phyloP scores from a whole-genome alignment of 495 filamentous ascomycete species.

The Hypoxylon rickii region DNA sequence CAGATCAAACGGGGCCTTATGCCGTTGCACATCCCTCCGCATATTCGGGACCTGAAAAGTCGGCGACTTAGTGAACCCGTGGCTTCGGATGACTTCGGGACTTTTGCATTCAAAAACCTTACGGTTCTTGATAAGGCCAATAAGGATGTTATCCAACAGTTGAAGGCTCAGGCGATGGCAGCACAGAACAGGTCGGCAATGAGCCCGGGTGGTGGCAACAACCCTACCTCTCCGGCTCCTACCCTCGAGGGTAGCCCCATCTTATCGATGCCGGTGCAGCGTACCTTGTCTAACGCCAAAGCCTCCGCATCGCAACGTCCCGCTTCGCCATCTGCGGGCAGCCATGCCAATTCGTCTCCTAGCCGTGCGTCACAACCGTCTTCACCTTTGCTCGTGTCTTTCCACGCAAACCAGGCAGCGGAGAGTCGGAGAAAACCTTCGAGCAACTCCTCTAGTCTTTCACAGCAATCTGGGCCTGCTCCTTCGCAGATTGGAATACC shows the following conservation, averaged over 20 bases:
- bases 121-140: constrained; percentile 97
- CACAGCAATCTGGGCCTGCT: constrained; percentile 69
- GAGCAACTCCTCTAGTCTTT: constrained; percentile 81
- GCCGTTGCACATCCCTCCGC: constrained; percentile 93
- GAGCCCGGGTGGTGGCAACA: constrained; percentile 49
- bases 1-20: constrained; percentile 82
- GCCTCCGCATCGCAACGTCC: constrained; percentile 66
- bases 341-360: constrained; percentile 82
- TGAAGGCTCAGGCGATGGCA: constrained; percentile 84
- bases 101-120: constrained; percentile 95
- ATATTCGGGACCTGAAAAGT: constrained; percentile 87
- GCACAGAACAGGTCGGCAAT: constrained; percentile 56
- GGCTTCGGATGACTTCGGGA: constrained; percentile 88
- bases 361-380: constrained; percentile 89
- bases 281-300: constrained; percentile 79
- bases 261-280: constrained; percentile 75
- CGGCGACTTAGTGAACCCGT: constrained; percentile 90
- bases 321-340: constrained; percentile 78
- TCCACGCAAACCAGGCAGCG: constrained; percentile 69
- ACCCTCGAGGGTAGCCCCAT: constrained; percentile 86
- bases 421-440: constrained; percentile 68
- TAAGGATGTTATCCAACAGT: constrained; percentile 96
- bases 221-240: constrained; percentile 55
- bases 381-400: constrained; percentile 89
- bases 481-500: constrained; percentile 75